phyloP scores from a whole-genome alignment of 257 asterid genomes.

The Salvia hispanica region DNA sequence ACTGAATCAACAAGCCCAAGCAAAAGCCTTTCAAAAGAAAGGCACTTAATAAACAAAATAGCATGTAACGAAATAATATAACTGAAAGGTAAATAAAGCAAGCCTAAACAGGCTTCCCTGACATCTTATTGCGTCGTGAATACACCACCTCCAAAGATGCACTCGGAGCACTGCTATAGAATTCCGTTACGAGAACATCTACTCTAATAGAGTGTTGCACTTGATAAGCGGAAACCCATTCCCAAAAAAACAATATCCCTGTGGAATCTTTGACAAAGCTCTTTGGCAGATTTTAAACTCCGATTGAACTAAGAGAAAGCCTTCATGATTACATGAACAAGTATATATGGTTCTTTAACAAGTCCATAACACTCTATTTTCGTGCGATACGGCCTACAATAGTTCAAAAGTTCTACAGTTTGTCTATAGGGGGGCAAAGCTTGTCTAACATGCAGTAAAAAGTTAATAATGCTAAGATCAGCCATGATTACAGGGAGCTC shows the following conservation, averaged over 20 bases:
- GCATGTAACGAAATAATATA: too few species aligned
- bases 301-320: background rate
- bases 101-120: too few species aligned
- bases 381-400: background rate
- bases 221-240: background rate
- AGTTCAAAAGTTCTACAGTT: background rate
- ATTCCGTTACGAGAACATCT: constrained; percentile 1
- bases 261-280: background rate
- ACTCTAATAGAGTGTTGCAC: background rate
- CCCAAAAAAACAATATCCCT: background rate
- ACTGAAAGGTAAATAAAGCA: too few species aligned
- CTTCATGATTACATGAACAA: background rate
- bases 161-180: background rate
- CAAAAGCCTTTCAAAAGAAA: too few species aligned
- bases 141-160: too few species aligned
- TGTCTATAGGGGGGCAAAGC: constrained; percentile 2
- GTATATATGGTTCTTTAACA: background rate
- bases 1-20: too few species aligned
- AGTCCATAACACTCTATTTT: background rate
- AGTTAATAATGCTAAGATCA: background rate
- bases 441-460: background rate
- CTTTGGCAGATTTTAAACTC: background rate
- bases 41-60: too few species aligned
- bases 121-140: too few species aligned
- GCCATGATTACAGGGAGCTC: background rate